These are phyloP conservation scores for Exophiala bonariae DNA, from an alignment of 2,329 filamentous ascomycete genomes.

Conservation along the genomic window DNA sequence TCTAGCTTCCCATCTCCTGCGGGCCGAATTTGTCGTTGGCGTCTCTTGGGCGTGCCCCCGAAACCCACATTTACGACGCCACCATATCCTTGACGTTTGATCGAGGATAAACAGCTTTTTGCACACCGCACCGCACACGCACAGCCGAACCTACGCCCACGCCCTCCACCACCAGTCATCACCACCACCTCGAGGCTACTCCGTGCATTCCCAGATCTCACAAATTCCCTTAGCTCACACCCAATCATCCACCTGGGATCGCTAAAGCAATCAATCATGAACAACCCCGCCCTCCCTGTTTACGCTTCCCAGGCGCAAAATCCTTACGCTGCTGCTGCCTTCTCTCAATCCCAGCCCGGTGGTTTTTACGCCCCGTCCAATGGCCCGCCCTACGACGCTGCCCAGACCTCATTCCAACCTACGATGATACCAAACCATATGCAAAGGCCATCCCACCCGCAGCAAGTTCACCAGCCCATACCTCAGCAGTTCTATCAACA, in stretches of 20 bases:
- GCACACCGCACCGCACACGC: conserved; percentile 4
- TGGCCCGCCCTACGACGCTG: conserved; percentile 20
- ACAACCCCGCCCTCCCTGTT: conserved; percentile 27
- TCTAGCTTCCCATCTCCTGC: too few relatives aligned
- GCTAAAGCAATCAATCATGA: conserved; percentile 20
- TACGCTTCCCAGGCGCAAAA: conserved; percentile 19
- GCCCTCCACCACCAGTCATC: conserved; percentile 6
- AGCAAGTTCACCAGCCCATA: conserved; percentile 19
- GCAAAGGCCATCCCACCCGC: conserved; percentile 20
- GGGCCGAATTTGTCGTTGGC: too few relatives aligned
- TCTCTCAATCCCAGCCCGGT: conserved; percentile 14
- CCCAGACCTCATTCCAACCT: conserved; percentile 25
- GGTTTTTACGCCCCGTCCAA: conserved; percentile 12
- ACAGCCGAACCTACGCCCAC: conserved; percentile 16
- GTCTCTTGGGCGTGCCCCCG: too few relatives aligned
- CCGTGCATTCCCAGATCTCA: conserved; percentile 17
- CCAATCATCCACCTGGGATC: conserved; percentile 18
- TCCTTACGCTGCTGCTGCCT: conserved; percentile 3
- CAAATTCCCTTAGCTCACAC: conserved; percentile 13
- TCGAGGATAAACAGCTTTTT: too few relatives aligned
- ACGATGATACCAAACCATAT: conserved; percentile 19
- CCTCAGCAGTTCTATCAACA: conserved; percentile 25
- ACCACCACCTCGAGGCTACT: conserved; percentile 11
- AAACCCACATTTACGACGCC: too few relatives aligned
- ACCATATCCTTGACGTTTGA: too few relatives aligned